Evolutionary conservation across 225 moss, liverwort and hornwort species (phyloP).

Genomic region (Sphagnum contortum): DNA sequence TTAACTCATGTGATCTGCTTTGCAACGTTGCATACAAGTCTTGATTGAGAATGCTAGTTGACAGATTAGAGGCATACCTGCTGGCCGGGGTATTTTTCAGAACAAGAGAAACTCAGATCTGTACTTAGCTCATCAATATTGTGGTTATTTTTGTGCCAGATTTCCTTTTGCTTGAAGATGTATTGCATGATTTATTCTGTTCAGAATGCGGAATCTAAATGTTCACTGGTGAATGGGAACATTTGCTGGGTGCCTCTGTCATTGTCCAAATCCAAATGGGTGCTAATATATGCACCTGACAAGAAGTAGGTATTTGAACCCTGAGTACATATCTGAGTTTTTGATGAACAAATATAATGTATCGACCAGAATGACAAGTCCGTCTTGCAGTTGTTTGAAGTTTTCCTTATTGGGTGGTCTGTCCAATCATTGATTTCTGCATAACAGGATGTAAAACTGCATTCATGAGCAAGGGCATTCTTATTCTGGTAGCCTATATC

Average conservation of each 20-base stretch:
- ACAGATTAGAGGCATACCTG: too few species aligned
- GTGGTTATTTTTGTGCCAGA: conserved; percentile 21
- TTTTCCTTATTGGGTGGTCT: not conserved
- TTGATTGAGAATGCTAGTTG: too few species aligned
- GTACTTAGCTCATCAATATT: not conserved
- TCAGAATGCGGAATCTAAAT: conserved; percentile 16
- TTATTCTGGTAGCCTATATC: too few species aligned
- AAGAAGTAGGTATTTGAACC: conserved; percentile 15
- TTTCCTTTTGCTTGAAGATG: conserved; percentile 28
- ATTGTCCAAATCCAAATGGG: conserved; percentile 18
- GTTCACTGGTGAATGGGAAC: conserved; percentile 22
- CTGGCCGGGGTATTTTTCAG: not conserved
- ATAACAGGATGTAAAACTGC: not conserved
- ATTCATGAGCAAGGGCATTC: not conserved
- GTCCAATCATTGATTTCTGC: not conserved
- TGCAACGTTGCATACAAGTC: not conserved
- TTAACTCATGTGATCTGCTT: not conserved
- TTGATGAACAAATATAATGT: not conserved
- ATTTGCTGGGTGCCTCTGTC: conserved; percentile 27
- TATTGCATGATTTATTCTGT: conserved; percentile 21
- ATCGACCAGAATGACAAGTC: not conserved
- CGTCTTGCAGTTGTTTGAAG: not conserved
- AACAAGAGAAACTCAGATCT: not conserved
- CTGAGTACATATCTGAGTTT: not conserved
- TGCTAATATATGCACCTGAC: conserved; percentile 28